These are phyloP conservation scores for Zhuliangozyma blackwelliae DNA, from an alignment of 1,139 yeast species.

Conservation along the genomic window DNA sequence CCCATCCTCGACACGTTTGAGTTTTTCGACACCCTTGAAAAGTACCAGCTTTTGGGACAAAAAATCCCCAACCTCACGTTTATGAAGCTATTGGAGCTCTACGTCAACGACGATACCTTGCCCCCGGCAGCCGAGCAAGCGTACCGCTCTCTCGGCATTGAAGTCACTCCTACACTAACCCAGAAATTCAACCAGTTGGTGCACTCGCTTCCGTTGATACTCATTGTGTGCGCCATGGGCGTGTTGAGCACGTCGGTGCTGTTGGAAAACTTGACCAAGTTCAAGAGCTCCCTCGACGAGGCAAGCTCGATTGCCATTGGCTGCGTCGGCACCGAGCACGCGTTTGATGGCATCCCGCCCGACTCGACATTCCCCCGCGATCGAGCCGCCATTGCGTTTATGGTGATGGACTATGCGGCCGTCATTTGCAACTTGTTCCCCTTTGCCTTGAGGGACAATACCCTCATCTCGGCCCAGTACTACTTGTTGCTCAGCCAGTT, in stretches of 20 bases:
- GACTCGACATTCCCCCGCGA: conserved; percentile 13
- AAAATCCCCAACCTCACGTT: conserved; percentile 20
- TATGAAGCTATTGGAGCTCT: conserved; percentile 19
- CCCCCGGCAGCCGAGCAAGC: conserved; percentile 12
- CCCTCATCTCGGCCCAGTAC: conserved; percentile 23
- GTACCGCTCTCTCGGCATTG: conserved; percentile 13
- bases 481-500: conserved; percentile 33
- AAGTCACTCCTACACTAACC: conserved; percentile 17
- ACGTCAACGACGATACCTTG: conserved; percentile 8
- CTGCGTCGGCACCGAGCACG: conserved; percentile 10
- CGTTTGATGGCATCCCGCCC: conserved; percentile 10
- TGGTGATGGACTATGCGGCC: conserved; percentile 22
- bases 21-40: conserved; percentile 29
- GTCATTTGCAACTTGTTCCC: conserved; percentile 24
- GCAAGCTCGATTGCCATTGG: conserved; percentile 18
- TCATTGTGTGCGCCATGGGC: conserved; percentile 33
- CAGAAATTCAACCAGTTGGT: conserved; percentile 21
- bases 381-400: conserved; percentile 21
- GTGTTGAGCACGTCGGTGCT: conserved; percentile 29
- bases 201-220: conserved; percentile 23
- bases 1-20: conserved; percentile 31
- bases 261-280: conserved; percentile 30
- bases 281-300: conserved; percentile 26
- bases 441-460: conserved; percentile 14
- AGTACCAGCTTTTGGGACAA: conserved; percentile 19